Evolutionary conservation across 2,329 filamentous ascomycete species (phyloP), one percentile per base, ranked within the genome.

Genomic region (Colletotrichum cuscutae): DNA sequence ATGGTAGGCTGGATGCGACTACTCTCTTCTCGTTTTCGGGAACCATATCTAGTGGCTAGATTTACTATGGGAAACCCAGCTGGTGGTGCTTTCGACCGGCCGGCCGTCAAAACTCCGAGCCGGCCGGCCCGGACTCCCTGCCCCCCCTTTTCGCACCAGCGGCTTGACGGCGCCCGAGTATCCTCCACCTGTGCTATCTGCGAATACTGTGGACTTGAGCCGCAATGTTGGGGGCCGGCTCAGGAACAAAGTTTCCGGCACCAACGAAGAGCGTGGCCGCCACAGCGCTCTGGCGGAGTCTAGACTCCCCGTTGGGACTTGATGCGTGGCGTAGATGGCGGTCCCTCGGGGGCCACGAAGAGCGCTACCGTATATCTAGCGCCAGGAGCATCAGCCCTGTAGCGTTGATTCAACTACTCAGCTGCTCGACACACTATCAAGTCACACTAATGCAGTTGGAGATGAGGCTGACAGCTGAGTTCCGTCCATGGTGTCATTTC

Each of bases 361-460:
- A 49, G 15, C 42, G 42, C 30, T 26, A 56, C 37, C 6, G 12
- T 5, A 26, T 61, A 42, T 15, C 37, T 42, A 32, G 59, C 52
- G 53, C 57, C 42, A 28, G 35, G 37, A 22, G 66, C 60, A 64
- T 30, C 26, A 69, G 54, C 53, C 30, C 30, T 64, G 52, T 65
- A 58, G 65, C 28, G 42, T 54, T 63, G 59, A 65, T 70, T 63
- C 59, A 32, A 65, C 64, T 22, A 32, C 56, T 32, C 19, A 54
- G 46, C 30, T 46, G 15, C 19, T 13, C 65, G 46, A 59, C 15
- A 53, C 15, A 42, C 58, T 54, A 60, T 5, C 13, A 56, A 46
- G 42, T 6, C 26, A 60, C n/a, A 54, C 30, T 30, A 22, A 24
- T 37, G 62, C 30, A 26, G 30, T 28, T 7, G 54, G 37, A 37